Percentiles rank a stretch among this genome's conserved stretches.
Conservation (phyloP, 163 green algal genomes). For the Picocystis sp. region DNA sequence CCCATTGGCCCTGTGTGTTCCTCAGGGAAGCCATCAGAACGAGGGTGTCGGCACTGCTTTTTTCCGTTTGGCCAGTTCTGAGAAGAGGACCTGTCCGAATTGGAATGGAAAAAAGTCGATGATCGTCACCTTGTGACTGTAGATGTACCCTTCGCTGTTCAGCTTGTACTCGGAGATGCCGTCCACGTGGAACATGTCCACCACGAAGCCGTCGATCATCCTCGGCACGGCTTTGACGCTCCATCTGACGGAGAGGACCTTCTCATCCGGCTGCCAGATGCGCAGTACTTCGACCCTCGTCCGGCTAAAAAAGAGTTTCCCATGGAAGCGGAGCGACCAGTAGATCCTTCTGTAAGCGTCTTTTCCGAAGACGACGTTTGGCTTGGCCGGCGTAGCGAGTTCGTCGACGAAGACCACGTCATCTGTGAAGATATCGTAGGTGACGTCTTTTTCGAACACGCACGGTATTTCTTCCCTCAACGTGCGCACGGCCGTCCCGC, state of each 20-base stretch:
- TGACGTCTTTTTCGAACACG: too few relatives aligned
- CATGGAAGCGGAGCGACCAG: constrained; percentile 9
- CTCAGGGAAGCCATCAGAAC: too few relatives aligned
- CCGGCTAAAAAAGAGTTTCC: constrained; percentile 10
- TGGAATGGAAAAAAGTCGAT: constrained; percentile 5
- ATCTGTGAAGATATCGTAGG: constrained; percentile 12
- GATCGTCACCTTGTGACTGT: constrained; percentile 14
- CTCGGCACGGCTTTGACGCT: constrained; percentile 8
- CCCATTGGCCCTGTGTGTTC: too few relatives aligned
- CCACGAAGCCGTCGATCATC: constrained; percentile 5
- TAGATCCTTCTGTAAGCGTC: constrained; percentile 11
- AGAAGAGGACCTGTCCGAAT: too few relatives aligned
- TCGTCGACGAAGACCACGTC: constrained; percentile 16
- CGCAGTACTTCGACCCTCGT: constrained; percentile 10
- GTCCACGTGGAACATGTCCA: constrained; percentile 9
- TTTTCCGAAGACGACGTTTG: constrained; percentile 6
- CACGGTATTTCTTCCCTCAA: too few relatives aligned
- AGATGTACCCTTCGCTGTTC: constrained; percentile 15
- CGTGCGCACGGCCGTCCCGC: too few relatives aligned
- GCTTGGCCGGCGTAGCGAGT: constrained; percentile 1
- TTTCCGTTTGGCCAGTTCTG: too few relatives aligned
- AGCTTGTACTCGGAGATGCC: constrained; percentile 21
- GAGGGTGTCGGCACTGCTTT: too few relatives aligned
- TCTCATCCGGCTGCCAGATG: constrained; percentile 13
- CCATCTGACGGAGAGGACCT: constrained; percentile 15